Evolutionary conservation across 176 grass and related monocot genomes (phyloP).

Genomic region (Ensete ventricosum): DNA sequence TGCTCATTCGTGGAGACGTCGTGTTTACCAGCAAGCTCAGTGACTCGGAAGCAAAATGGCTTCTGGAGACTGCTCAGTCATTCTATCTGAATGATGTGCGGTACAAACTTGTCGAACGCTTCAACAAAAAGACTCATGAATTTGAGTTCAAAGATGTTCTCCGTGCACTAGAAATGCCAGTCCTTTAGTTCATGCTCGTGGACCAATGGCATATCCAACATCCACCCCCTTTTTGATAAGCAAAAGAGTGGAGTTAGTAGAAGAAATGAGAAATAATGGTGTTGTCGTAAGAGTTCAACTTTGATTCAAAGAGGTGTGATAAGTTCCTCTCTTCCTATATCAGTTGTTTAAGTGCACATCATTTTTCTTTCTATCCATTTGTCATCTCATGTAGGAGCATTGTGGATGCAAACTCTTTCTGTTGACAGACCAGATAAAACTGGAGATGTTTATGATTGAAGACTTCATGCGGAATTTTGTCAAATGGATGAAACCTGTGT

Average conservation of each 20-base stretch:
- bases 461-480: too few relatives aligned
- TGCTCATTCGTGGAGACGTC: constrained; percentile 74
- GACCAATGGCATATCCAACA: neutral
- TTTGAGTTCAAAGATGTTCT: constrained; percentile 89
- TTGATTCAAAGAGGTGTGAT: neutral
- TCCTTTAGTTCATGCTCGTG: constrained; percentile 30
- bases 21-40: constrained; percentile 86
- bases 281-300: neutral
- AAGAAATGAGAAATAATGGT: neutral
- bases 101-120: constrained; percentile 75
- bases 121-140: constrained; percentile 79
- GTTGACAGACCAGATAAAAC: too few relatives aligned
- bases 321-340: neutral
- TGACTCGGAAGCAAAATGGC: constrained; percentile 69
- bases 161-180: constrained; percentile 77
- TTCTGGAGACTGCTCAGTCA: constrained; percentile 67
- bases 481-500: too few relatives aligned
- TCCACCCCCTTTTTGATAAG: neutral
- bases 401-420: too few relatives aligned
- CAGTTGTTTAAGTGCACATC: neutral
- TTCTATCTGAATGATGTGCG: constrained; percentile 82
- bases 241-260: neutral
- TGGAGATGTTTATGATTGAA: too few relatives aligned
- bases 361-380: neutral
- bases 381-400: neutral